Conservation (phyloP, 495 filamentous ascomycete genomes). For the Neurospora sp. region DNA sequence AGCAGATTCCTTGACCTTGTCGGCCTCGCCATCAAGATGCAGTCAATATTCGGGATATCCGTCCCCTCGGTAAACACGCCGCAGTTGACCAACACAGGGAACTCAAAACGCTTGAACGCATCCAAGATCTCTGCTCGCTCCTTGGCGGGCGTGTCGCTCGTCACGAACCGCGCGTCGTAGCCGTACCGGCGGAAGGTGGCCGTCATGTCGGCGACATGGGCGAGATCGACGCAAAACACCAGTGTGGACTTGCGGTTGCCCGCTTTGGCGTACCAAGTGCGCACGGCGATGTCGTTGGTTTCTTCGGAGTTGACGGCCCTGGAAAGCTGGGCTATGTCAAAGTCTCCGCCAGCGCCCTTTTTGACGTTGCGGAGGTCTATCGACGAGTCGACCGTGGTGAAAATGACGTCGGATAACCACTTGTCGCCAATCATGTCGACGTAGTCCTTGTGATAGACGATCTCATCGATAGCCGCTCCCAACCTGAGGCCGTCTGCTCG, state of each 20-base stretch:
- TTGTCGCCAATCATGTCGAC: conserved; percentile 92
- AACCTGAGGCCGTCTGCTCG: conserved; percentile 81
- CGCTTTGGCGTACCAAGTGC: conserved; percentile 75
- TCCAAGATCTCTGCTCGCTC: conserved; percentile 58
- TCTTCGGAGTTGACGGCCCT: conserved; percentile 66
- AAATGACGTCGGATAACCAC: conserved; percentile 73
- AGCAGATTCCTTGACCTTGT: conserved; percentile 85
- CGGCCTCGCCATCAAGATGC: conserved; percentile 77
- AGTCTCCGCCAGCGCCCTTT: conserved; percentile 59
- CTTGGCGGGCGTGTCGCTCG: conserved; percentile 57
- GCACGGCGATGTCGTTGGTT: conserved; percentile 71
- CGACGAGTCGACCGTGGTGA: conserved; percentile 81
- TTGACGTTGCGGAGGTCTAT: conserved; percentile 62
- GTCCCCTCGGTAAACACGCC: conserved; percentile 95
- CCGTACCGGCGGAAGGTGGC: conserved; percentile 63
- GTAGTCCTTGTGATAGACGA: conserved; percentile 96
- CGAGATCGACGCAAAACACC: conserved; percentile 84
- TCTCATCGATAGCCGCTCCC: conserved; percentile 83
- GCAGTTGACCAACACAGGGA: conserved; percentile 86
- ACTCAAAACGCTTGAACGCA: conserved; percentile 64
- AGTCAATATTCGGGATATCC: conserved; percentile 96
- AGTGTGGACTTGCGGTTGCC: conserved; percentile 67
- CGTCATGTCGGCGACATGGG: conserved; percentile 66
- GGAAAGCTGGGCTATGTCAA: conserved; percentile 62
- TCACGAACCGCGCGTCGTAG: conserved; percentile 76